Percentiles rank a stretch among this genome's conserved stretches.
phyloP scores from a whole-genome alignment of 495 filamentous ascomycete species.

The Xylaria nigripes region DNA sequence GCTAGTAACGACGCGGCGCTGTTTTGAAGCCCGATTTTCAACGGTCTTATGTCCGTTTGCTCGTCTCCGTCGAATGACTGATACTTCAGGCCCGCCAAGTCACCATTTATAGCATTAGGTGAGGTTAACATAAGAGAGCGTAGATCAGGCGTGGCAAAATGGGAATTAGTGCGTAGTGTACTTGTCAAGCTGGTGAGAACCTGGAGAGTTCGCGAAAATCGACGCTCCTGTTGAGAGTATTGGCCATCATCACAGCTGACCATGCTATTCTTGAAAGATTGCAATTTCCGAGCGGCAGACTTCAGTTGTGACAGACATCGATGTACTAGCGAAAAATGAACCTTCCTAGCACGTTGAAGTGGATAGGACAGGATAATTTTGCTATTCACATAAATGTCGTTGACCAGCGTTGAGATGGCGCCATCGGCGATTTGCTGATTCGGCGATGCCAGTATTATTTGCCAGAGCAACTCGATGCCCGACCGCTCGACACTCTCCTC shows the following conservation, averaged over 20 bases:
- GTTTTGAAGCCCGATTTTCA: constrained; percentile 60
- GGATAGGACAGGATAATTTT: constrained; percentile 35
- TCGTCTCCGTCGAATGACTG: constrained; percentile 59
- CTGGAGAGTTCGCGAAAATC: constrained; percentile 58
- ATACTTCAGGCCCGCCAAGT: constrained; percentile 59
- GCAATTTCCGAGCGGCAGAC: constrained; percentile 55
- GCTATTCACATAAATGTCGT: constrained; percentile 59
- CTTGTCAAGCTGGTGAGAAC: constrained; percentile 41
- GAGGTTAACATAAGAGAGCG: constrained; percentile 33
- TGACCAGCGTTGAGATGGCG: constrained; percentile 61
- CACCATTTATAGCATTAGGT: constrained; percentile 42
- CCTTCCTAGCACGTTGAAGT: constrained; percentile 39
- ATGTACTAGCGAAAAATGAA: constrained; percentile 71
- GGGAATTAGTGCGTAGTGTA: constrained; percentile 37
- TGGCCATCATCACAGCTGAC: constrained; percentile 39
- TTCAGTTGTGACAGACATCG: constrained; percentile 71
- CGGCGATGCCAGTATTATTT: constrained; percentile 64
- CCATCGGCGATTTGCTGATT: constrained; percentile 58
- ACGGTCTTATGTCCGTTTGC: constrained; percentile 46
- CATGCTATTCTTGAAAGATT: constrained; percentile 33
- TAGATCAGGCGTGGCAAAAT: constrained; percentile 43
- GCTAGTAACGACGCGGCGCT: constrained; percentile 59
- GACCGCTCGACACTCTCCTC: constrained; percentile 33
- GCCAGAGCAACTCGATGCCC: constrained; percentile 75
- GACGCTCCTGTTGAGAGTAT: constrained; percentile 44